phyloP scores from a whole-genome alignment of 2,329 filamentous ascomycete species.

The Paramyrothecium sp. region DNA sequence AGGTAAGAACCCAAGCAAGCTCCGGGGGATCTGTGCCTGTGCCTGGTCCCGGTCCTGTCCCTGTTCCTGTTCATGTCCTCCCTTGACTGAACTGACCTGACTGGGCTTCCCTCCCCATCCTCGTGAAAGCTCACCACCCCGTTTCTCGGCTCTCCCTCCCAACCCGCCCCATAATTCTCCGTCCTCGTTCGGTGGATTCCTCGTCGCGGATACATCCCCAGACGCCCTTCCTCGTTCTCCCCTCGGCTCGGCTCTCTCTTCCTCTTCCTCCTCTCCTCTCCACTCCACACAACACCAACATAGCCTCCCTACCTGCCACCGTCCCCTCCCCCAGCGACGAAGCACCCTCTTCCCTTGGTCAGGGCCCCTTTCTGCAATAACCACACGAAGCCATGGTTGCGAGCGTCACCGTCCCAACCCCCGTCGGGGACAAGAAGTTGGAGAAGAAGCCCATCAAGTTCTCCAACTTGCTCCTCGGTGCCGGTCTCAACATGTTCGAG shows the following conservation, averaged over 20 bases:
- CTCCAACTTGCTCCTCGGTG: conserved; percentile 94
- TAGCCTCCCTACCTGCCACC: conserved; percentile 8
- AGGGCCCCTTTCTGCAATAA: conserved; percentile 69
- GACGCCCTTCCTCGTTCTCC: conserved; percentile 3
- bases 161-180: too few relatives aligned
- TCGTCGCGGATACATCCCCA: too few relatives aligned
- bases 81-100: neutral
- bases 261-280: conserved; percentile 1
- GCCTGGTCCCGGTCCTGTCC: neutral
- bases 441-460: conserved; percentile 99
- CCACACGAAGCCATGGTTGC: conserved; percentile 61
- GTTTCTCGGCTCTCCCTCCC: too few relatives aligned
- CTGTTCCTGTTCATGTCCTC: neutral
- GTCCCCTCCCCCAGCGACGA: conserved; percentile 60
- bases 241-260: neutral
- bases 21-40: too few relatives aligned
- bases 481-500: conserved; percentile 95
- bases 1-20: too few relatives aligned
- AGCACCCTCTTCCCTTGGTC: conserved; percentile 97
- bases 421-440: conserved; percentile 51
- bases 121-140: neutral
- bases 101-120: neutral
- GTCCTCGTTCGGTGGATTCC: too few relatives aligned
- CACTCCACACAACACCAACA: conserved; percentile 8
- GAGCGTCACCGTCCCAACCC: conserved; percentile 52